These are phyloP conservation scores for Fusarium sp. DNA, from an alignment of 2,329 filamentous ascomycete species.

Conservation along the genomic window DNA sequence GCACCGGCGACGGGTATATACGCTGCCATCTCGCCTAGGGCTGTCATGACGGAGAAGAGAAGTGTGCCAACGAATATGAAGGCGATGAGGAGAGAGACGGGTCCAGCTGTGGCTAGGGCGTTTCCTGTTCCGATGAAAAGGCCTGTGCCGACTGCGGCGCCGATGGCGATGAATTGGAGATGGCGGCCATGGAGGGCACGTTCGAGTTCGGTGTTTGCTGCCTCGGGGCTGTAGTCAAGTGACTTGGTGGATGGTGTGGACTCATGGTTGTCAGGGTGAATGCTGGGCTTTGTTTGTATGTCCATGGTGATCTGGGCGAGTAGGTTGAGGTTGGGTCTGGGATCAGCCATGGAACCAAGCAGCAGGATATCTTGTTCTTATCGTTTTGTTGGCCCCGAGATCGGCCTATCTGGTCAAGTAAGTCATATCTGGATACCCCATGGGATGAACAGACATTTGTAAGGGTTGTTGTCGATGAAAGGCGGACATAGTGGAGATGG, in stretches of 20 bases:
- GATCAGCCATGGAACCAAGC: fast-evolving
- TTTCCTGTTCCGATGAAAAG: conserved; percentile 63
- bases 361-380: background rate
- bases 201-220: conserved; percentile 61
- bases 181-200: conserved; percentile 71
- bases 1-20: conserved; percentile 67
- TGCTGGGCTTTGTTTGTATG: conserved; percentile 12
- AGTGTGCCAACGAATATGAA: conserved; percentile 29
- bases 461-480: conserved; percentile 22
- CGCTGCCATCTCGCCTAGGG: conserved; percentile 66
- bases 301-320: conserved; percentile 21
- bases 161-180: conserved; percentile 66
- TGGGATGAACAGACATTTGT: background rate
- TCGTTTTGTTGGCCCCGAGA: background rate
- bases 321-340: background rate
- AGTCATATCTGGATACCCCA: no score
- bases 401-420: background rate
- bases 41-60: conserved; percentile 29
- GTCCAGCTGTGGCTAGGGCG: conserved; percentile 22
- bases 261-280: background rate
- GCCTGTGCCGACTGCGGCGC: conserved; percentile 72
- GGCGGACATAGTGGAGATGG: conserved; percentile 31
- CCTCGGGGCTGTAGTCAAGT: conserved; percentile 54
- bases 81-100: conserved; percentile 27
- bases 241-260: conserved; percentile 24